Evolutionary conservation across 2,329 filamentous ascomycete species (phyloP).

Genomic region (Epichloe sylvatica): DNA sequence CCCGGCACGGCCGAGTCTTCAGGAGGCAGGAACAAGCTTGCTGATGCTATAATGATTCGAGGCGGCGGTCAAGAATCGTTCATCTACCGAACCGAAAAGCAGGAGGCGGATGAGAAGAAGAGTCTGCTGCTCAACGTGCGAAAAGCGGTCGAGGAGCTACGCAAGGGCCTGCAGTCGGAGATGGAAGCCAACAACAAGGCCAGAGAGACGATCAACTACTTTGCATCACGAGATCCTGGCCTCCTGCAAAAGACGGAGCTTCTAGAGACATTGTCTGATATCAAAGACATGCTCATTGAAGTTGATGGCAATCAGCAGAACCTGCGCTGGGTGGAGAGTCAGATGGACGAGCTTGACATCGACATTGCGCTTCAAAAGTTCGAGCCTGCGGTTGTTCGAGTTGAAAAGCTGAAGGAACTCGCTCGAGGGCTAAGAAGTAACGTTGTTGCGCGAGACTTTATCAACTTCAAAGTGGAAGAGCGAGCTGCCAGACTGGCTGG

Average conservation of each 20-base stretch:
- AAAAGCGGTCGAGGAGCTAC: constrained; percentile 82
- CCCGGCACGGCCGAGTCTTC: constrained; percentile 49
- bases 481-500: constrained; percentile 63
- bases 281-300: constrained; percentile 83
- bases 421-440: constrained; percentile 75
- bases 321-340: constrained; percentile 84
- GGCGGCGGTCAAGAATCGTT: constrained; percentile 79
- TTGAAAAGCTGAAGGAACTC: constrained; percentile 73
- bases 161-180: constrained; percentile 72
- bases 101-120: constrained; percentile 64
- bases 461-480: constrained; percentile 81
- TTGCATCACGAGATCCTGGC: constrained; percentile 63
- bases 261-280: constrained; percentile 62
- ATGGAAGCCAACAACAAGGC: constrained; percentile 76
- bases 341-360: constrained; percentile 93
- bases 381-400: constrained; percentile 66
- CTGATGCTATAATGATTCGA: constrained; percentile 81
- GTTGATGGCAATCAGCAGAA: constrained; percentile 95
- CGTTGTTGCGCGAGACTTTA: constrained; percentile 75
- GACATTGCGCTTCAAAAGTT: constrained; percentile 85
- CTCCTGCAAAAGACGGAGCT: constrained; percentile 67
- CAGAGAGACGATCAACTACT: constrained; percentile 74
- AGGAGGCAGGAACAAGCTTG: constrained; percentile 44
- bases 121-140: constrained; percentile 76
- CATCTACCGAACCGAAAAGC: constrained; percentile 82